A percentile compares a stretch with the other conserved stretches of the same genome.
phyloP scores from a whole-genome alignment of 2,329 filamentous ascomycete genomes.

The Colletotrichum sansevieriae region DNA sequence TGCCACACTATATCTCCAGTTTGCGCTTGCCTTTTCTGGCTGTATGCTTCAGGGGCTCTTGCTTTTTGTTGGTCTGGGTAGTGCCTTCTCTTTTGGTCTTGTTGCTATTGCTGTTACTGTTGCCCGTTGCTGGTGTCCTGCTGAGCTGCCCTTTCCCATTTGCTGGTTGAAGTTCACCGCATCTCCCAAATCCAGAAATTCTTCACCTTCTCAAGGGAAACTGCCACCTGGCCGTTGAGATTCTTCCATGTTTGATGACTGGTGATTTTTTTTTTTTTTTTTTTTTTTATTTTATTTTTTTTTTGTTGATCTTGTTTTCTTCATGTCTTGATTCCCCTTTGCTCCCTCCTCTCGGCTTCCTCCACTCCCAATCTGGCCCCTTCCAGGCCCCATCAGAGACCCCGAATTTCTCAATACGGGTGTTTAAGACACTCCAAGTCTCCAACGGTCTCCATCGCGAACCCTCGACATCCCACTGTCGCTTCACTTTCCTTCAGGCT shows the following conservation, averaged over 20 bases:
- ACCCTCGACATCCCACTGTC: not conserved
- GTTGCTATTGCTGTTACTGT: not conserved
- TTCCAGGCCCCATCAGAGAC: not conserved
- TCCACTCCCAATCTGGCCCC: not conserved
- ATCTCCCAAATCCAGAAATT: conserved; percentile 16
- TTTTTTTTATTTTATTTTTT: conserved; percentile 15
- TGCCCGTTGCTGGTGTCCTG: conserved; percentile 6
- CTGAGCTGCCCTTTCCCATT: not conserved
- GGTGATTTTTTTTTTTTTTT: conserved; percentile 1
- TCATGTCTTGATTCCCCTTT: not conserved
- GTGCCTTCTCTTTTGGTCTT: not conserved
- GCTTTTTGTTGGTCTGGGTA: conserved; percentile 29
- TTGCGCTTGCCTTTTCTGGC: conserved; percentile 5
- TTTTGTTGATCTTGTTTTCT: not conserved
- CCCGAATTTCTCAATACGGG: conserved; percentile 15
- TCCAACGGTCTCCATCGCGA: conserved; percentile 1
- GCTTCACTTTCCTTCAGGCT: conserved; percentile 7
- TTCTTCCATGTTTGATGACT: not conserved
- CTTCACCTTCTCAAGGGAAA: conserved; percentile 20
- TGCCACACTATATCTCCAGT: not conserved
- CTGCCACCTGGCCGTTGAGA: conserved; percentile 6
- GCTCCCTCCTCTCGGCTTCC: not conserved
- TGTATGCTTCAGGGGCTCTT: conserved; percentile 40
- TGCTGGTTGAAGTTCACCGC: conserved; percentile 6
- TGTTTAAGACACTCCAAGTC: conserved; percentile 10